phyloP scores from a whole-genome alignment of 306 rosid genomes.

The Prunus mira region DNA sequence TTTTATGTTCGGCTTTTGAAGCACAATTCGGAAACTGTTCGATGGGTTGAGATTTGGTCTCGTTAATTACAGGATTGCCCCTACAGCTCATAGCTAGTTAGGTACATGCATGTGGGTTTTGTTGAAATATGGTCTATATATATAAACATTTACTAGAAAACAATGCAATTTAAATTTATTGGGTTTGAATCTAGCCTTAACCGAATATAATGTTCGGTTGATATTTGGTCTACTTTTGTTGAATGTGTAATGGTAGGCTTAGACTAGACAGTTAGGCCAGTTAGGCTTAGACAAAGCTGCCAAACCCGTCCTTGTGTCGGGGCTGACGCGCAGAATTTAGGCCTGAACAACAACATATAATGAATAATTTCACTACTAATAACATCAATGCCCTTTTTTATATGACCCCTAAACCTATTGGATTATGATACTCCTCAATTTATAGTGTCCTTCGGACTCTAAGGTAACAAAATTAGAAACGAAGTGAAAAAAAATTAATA shows the following conservation, averaged over 20 bases:
- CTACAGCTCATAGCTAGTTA: background rate
- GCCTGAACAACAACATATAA: too few relatives aligned
- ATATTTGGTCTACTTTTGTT: slow-evolving; percentile 4
- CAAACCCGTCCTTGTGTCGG: too few relatives aligned
- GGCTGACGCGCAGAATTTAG: rapidly evolving
- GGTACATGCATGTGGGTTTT: background rate
- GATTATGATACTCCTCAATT: background rate
- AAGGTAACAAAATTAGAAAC: background rate
- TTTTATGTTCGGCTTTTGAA: background rate
- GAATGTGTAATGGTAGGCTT: background rate
- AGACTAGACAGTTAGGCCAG: background rate
- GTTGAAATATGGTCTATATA: background rate
- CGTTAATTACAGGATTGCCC: background rate
- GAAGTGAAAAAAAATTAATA: background rate
- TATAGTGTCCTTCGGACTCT: background rate
- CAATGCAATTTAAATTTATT: too few relatives aligned
- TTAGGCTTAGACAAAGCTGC: too few relatives aligned
- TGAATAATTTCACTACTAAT: too few relatives aligned
- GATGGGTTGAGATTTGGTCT: background rate
- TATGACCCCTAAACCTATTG: background rate
- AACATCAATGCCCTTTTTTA: too few relatives aligned
- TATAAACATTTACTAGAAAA: too few relatives aligned
- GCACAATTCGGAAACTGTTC: background rate
- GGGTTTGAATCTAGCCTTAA: background rate
- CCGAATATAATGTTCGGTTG: background rate